phyloP scores from a whole-genome alignment of 768 basidiomycete genomes.

The Russula earlei region DNA sequence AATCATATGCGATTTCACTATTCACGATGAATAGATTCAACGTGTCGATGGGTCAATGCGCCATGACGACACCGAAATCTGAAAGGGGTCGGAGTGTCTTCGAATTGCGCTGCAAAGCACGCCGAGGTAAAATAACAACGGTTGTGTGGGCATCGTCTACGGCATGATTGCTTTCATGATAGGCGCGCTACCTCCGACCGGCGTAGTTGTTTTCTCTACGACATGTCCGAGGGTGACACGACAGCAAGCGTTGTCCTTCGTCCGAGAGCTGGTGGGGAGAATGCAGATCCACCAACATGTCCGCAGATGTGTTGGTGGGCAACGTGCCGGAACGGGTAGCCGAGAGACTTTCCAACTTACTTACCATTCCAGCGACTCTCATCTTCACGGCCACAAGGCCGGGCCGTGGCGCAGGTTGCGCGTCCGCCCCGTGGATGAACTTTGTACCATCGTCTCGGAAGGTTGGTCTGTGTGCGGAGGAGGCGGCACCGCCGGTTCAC shows the following conservation, averaged over 20 bases:
- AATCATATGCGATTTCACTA: too few species aligned
- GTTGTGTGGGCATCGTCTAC: too few species aligned
- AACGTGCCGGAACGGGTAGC: slow-evolving; percentile 1
- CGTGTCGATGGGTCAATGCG: too few species aligned
- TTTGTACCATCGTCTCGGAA: too few species aligned
- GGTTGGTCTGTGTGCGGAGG: too few species aligned
- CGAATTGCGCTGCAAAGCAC: not conserved
- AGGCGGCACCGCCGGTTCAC: too few species aligned
- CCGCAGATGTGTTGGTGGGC: not conserved
- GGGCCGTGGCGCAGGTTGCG: not conserved
- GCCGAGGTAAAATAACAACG: not conserved
- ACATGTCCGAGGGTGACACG: not conserved
- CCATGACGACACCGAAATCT: too few species aligned
- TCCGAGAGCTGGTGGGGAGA: not conserved
- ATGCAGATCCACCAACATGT: not conserved
- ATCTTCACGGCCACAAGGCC: not conserved
- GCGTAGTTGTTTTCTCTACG: not conserved
- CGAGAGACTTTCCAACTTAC: not conserved
- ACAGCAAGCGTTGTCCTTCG: not conserved
- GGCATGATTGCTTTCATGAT: not conserved
- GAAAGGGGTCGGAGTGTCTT: too few species aligned
- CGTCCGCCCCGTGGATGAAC: too few species aligned
- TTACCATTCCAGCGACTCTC: not conserved
- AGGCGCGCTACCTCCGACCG: not conserved
- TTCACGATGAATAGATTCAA: too few species aligned